Conservation (phyloP, 208 protist species). For the Crithidia thermophila region DNA sequence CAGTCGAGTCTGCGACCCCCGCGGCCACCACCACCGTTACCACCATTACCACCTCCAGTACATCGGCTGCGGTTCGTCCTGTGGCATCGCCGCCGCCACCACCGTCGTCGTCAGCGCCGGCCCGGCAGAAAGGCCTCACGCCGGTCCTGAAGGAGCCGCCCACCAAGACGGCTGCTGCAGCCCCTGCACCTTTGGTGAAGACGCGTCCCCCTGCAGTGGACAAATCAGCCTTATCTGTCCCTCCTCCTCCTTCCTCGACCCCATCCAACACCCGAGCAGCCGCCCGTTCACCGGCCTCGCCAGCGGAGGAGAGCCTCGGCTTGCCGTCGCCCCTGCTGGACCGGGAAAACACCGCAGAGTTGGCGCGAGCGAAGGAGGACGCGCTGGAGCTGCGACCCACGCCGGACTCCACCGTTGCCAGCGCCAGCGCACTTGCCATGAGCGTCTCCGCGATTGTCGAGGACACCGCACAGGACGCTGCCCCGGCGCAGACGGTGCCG, state of each 20-base stretch:
- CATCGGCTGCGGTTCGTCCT: too few species aligned
- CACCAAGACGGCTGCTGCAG: background rate
- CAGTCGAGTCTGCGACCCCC: background rate
- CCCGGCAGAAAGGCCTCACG: background rate
- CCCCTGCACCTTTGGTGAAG: background rate
- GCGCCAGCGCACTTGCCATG: background rate
- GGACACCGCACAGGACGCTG: background rate
- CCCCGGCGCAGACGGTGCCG: background rate
- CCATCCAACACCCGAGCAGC: too few species aligned
- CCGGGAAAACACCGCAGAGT: background rate
- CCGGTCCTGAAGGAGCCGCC: slow-evolving; percentile 14
- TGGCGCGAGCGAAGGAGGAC: too few species aligned
- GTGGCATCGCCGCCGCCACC: background rate
- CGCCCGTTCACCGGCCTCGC: background rate
- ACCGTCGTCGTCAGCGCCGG: background rate
- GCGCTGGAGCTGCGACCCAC: slow-evolving; percentile 15
- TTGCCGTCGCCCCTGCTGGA: background rate
- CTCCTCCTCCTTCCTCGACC: too few species aligned
- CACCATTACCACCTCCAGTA: too few species aligned
- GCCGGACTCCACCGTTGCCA: background rate
- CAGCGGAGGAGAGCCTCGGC: slow-evolving; percentile 3
- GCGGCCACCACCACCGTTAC: background rate
- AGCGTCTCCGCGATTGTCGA: background rate
- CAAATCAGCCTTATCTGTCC: too few species aligned
- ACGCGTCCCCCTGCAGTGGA: background rate